Evolutionary conservation across 1,139 yeast genomes (phyloP).

Genomic region (Blastobotrys illinoisensis): DNA sequence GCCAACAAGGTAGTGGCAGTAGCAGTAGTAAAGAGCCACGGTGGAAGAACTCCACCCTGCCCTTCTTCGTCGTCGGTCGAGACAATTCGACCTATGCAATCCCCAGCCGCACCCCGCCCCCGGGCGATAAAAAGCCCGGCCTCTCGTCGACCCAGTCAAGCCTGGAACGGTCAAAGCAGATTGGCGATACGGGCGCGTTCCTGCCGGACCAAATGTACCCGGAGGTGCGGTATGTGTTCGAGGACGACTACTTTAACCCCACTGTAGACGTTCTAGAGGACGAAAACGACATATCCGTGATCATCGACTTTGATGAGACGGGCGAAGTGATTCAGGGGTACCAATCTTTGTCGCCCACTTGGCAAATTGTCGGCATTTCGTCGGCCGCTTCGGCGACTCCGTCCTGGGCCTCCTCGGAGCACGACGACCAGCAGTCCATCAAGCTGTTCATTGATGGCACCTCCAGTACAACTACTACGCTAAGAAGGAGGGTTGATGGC

Average conservation of each 20-base stretch:
- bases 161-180: neutral
- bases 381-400: slow-evolving; percentile 18
- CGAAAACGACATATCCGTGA: slow-evolving; percentile 27
- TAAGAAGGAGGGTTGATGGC: slow-evolving; percentile 7
- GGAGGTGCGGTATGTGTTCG: slow-evolving; percentile 35
- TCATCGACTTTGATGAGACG: slow-evolving; percentile 35
- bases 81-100: slow-evolving; percentile 13
- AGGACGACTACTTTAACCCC: slow-evolving; percentile 36
- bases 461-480: slow-evolving; percentile 12
- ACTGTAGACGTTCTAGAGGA: slow-evolving; percentile 32
- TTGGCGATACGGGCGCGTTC: neutral
- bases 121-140: neutral
- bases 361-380: slow-evolving; percentile 32
- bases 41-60: slow-evolving; percentile 22
- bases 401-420: slow-evolving; percentile 13
- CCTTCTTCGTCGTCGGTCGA: slow-evolving; percentile 24
- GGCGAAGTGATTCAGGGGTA: slow-evolving; percentile 27
- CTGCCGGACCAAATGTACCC: slow-evolving; percentile 26
- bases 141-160: neutral
- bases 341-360: slow-evolving; percentile 34
- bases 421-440: slow-evolving; percentile 14
- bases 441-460: slow-evolving; percentile 22
- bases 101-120: neutral
- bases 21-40: slow-evolving; percentile 1
- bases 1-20: neutral